Base-by-base conservation (phyloP, 2,329 filamentous ascomycete species). In the Ophiostoma perfectum region DNA sequence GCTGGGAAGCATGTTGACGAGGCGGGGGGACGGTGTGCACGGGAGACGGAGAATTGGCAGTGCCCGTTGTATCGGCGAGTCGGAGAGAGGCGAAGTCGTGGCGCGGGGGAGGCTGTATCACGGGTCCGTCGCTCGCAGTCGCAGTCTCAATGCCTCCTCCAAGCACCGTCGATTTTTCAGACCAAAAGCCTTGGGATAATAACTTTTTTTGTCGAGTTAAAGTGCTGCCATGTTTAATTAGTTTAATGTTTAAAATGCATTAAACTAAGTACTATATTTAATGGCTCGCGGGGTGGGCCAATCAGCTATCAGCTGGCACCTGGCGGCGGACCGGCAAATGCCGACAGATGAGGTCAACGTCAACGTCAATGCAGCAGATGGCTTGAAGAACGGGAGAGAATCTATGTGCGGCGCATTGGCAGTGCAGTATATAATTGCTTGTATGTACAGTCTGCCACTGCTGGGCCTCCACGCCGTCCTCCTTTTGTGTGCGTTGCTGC, bases 1-100 rank as follows among this genome's bases (percentile, higher is more conserved):
- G 72, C 82, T 82, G 75, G 82, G 81, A 75, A 87, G 78, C 85
- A 88, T 88, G 2, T 41, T 67, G 63, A 9, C n/a, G 63, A 41
- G 16, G 36, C 36, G 9, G 55, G 39, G 14, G 11, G 36, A 36
- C 6, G 58, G 58, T 16, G 58, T 16, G 47, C 27, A 27, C 27
- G 27, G 27, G 27, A 27, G 27, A 27, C 27, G 18, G 5, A 9
- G 42, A 27, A 18, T 55, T 11, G 18, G 18, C n/a, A 63, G 60
- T 27, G 27, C 27, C 27, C 27, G 27, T 27, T 27, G 27, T 27
- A 27, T 27, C 27, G 27, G 14, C 60, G 60, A 42, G 39, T 39
- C 6, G 36, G 39, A 11, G 16, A 44, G n/a, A 41, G 58, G 58
- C 38, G 6, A 42, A 9, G 60, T 41, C 38, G 58, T n/a, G 36